Evolutionary conservation across 202 grass and related monocot genomes (phyloP), one percentile per base, ranked within the genome.

Genomic region (Zizania palustris): DNA sequence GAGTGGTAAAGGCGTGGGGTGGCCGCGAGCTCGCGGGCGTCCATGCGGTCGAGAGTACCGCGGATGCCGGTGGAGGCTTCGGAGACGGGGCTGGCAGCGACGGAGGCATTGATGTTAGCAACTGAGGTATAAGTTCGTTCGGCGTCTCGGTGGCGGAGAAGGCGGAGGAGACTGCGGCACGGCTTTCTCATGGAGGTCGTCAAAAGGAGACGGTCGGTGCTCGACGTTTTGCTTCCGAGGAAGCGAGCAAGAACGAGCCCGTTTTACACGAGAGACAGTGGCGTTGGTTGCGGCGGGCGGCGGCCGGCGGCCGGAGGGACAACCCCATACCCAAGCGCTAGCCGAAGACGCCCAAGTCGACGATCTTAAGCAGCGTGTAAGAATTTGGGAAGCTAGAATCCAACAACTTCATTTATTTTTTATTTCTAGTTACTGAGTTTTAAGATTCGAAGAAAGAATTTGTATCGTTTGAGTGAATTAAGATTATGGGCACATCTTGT

Each of bases 1-100:
- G 78, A 69, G 56, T 28, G 74, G 73, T 85, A 78, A 1, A 82
- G 34, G 16, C 73, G 73, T 11, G 46, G 74, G 38, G 74, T 85
- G 38, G 78, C 40, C 16, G 60, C 22, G 51, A 72, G 65, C 58
- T 80, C 44, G 16, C 77, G 50, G 11, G 57, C 12, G 59, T 76
- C 65, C 51, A 88, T 1, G 50, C 16, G 59, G 45, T 53, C 60
- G 51, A 85, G 82, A 5, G 51, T 55, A 0, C 55, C 7, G 36
- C 3, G n/a, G 68, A 53, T 56, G 45, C n/a, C 14, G 40, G 83
- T 3, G 4, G 53, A 46, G 65, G 65, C 7, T 1, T 45, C n/a
- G 34, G 60, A n/a, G 35, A 77, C 1, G 13, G 48, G 62, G 62
- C 3, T 59, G 75, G 16, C 16, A 2, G 19, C 43, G 20, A 22